phyloP scores from a whole-genome alignment of 140 eudicot species.

The Cichorium intybus region DNA sequence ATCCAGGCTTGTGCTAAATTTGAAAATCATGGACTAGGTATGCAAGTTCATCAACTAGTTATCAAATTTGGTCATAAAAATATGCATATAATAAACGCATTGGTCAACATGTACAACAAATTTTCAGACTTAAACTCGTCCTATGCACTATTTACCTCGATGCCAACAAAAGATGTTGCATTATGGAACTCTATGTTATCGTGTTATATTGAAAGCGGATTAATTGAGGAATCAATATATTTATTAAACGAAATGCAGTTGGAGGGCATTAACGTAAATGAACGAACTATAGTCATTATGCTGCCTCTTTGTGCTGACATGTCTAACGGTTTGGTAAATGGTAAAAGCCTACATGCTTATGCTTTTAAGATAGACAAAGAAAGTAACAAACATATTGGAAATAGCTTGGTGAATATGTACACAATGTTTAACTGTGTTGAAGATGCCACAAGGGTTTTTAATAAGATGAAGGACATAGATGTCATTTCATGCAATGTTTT shows the following conservation, averaged over 20 bases:
- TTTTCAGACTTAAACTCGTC: constrained; percentile 31
- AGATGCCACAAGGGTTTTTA: constrained; percentile 36
- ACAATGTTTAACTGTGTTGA: constrained; percentile 28
- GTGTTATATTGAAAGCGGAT: constrained; percentile 37
- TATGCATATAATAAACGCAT: constrained; percentile 29
- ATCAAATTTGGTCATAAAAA: constrained; percentile 35
- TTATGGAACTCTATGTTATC: constrained; percentile 59
- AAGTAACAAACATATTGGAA: constrained; percentile 25
- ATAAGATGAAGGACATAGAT: constrained; percentile 25
- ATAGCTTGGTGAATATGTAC: constrained; percentile 45
- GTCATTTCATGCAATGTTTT: constrained; percentile 44
- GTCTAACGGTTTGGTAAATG: constrained; percentile 31
- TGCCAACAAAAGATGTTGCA: constrained; percentile 35
- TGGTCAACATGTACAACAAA: constrained; percentile 46
- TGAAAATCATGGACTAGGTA: constrained; percentile 32
- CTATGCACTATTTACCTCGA: constrained; percentile 40
- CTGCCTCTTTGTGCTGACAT: constrained; percentile 34
- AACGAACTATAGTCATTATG: constrained; percentile 40
- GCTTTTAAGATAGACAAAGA: constrained; percentile 42
- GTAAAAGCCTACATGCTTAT: constrained; percentile 49
- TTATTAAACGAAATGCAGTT: constrained; percentile 37
- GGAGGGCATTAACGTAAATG: constrained; percentile 36
- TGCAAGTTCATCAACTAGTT: constrained; percentile 62
- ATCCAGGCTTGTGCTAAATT: constrained; percentile 45
- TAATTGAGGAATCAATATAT: constrained; percentile 24